Conservation (phyloP, 768 basidiomycete genomes). For the Ramaria rubella region DNA sequence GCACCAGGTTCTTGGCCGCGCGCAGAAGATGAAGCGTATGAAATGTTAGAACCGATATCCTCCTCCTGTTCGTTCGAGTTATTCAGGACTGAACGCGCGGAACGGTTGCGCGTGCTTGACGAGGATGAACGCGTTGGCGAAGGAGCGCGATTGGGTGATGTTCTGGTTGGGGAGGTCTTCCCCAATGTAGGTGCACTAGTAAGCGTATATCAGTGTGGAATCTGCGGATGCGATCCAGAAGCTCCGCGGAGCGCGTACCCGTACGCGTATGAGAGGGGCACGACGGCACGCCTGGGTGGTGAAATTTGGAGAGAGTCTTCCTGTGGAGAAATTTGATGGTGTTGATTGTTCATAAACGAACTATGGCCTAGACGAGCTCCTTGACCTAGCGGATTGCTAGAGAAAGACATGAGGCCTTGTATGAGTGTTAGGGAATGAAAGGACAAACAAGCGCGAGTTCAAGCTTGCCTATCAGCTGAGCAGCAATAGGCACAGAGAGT, state of each 20-base stretch:
- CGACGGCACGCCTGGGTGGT: conserved; percentile 26
- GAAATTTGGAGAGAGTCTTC: conserved; percentile 27
- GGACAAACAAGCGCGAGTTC: neutral
- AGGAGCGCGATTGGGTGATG: conserved; percentile 7
- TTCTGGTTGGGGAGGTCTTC: conserved; percentile 7
- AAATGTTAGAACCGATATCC: conserved; percentile 29
- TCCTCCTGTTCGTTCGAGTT: conserved; percentile 33
- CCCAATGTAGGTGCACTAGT: conserved; percentile 19
- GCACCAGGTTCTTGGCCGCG: conserved; percentile 28
- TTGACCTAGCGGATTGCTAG: conserved; percentile 76
- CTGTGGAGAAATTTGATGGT: conserved; percentile 27
- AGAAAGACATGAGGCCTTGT: conserved; percentile 68
- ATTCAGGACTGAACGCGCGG: conserved; percentile 28
- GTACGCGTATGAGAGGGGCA: conserved; percentile 63
- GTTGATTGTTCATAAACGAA: conserved; percentile 51
- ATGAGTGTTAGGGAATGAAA: neutral
- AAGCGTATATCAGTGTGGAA: conserved; percentile 60
- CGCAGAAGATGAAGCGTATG: neutral
- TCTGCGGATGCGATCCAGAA: conserved; percentile 47
- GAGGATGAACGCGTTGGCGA: conserved; percentile 16
- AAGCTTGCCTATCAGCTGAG: neutral
- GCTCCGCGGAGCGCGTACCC: conserved; percentile 39
- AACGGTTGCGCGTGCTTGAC: conserved; percentile 32
- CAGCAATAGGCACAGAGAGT: neutral
- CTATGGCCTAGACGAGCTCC: conserved; percentile 80